phyloP scores from a whole-genome alignment of 2,329 filamentous ascomycete species.

The Talaromyces albobiverticillius region DNA sequence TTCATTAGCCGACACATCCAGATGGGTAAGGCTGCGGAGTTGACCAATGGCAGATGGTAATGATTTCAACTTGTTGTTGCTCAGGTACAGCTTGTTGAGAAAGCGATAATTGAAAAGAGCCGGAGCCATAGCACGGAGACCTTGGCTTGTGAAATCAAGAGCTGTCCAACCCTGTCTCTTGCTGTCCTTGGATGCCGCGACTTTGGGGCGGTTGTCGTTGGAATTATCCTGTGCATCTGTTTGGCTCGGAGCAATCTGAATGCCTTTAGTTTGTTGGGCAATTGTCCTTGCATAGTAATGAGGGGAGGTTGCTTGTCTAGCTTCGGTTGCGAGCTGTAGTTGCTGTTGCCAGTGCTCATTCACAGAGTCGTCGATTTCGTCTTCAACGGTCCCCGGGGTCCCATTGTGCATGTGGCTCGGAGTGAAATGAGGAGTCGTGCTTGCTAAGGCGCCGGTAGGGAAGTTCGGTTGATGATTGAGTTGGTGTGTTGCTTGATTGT shows the following conservation, averaged over 20 bases:
- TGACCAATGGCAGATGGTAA: constrained; percentile 80
- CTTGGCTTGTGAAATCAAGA: constrained; percentile 94
- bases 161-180: constrained; percentile 82
- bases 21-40: constrained; percentile 73
- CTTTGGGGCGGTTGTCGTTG: constrained; percentile 62
- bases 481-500: constrained; percentile 41
- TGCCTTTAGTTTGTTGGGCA: constrained; percentile 46
- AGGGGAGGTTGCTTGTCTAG: constrained; percentile 65
- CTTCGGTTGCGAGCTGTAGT: constrained; percentile 73
- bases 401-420: constrained; percentile 60
- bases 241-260: constrained; percentile 47
- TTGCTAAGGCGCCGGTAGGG: constrained; percentile 45
- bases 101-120: constrained; percentile 86
- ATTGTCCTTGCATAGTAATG: constrained; percentile 63
- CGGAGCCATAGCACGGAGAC: constrained; percentile 74
- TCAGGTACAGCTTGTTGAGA: constrained; percentile 86
- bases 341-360: constrained; percentile 85
- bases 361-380: constrained; percentile 56
- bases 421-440: constrained; percentile 56
- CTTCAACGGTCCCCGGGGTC: constrained; percentile 54
- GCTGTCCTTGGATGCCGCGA: constrained; percentile 57
- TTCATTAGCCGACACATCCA: constrained; percentile 88
- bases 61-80: constrained; percentile 81
- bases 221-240: constrained; percentile 47
- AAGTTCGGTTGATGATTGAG: constrained; percentile 51